Base-by-base conservation (phyloP, 441 rosid genomes). In the Arabidopsis hybrid region DNA sequence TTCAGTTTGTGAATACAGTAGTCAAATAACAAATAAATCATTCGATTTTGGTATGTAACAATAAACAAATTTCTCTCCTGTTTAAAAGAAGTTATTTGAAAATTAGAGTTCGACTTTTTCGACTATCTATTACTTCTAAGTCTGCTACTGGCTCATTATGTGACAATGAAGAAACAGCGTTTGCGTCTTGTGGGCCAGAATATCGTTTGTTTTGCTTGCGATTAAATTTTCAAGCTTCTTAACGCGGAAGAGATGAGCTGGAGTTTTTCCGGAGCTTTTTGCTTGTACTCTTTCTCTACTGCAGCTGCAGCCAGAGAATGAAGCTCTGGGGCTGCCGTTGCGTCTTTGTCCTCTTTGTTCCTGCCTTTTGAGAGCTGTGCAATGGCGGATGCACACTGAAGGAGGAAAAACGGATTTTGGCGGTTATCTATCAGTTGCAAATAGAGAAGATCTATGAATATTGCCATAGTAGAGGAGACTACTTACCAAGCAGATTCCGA, bases 241-340 rank as follows among this genome's bases (percentile, higher is more conserved):
- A 95, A 78, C 29, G 91, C 87, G 18, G 87, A 81, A 18, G 87
- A 73, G 35, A 95, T 87, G 71, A 88, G 82, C 3, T 67, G 40
- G 18, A 95, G 89, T 83, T 95, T 92, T 70, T 39, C 82, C 1
- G 97, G 80, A 60, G 97, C 91, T 73, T 85, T 83, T 62, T 81
- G 87, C 85, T 84, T 88, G 89, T 92, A 95, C 78, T 87, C 93
- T 72, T 95, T 92, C 89, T 92, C 92, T 82, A 92, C 69, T 38
- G 92, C 93, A 34, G 84, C 71, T 21, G 69, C 83, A 5, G 88
- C 93, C 47, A 89, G 82, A 16, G 91, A 81, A 49, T 87, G 92
- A 76, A 92, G 84, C 80, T 95, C 97, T 0, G 87, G 83, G 65
- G 89, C 77, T 38, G 74, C 60, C 35, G 56, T 62, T 0, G 49